phyloP scores from a whole-genome alignment of 148 eudicot genomes.

The Rhododendron williamsianum region DNA sequence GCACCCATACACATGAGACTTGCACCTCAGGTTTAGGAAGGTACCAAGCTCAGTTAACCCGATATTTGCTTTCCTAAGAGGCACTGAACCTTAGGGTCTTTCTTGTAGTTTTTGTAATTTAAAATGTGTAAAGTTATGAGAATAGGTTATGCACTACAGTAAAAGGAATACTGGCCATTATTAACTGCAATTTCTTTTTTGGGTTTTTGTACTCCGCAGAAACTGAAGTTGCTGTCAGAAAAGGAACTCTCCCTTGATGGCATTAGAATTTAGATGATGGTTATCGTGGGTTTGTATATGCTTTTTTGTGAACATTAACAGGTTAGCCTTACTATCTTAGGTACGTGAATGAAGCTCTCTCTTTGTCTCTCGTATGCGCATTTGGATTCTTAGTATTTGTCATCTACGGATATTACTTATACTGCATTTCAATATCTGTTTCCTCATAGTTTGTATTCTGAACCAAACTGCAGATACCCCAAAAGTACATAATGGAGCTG shows the following conservation, averaged over 20 bases:
- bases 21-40: not conserved
- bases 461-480: not conserved
- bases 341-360: not conserved
- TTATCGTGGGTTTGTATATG: not conserved
- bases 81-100: not conserved
- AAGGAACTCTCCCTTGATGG: conserved; percentile 32
- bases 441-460: not conserved
- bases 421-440: not conserved
- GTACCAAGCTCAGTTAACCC: not conserved
- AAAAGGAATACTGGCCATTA: not conserved
- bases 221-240: conserved; percentile 55
- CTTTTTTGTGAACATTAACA: not conserved
- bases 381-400: not conserved
- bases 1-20: not conserved
- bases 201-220: conserved; percentile 29
- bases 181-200: not conserved
- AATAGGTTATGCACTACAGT: not conserved
- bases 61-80: not conserved
- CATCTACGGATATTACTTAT: not conserved
- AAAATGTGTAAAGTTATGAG: not conserved
- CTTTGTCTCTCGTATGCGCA: too few species aligned
- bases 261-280: conserved; percentile 25
- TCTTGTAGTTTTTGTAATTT: not conserved
- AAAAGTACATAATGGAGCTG: not conserved
- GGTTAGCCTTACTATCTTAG: conserved; percentile 1